These are phyloP conservation scores for Dipsacomyces acuminosporus DNA, from an alignment of 371 early-diverging fungal genomes.

Conservation along the genomic window DNA sequence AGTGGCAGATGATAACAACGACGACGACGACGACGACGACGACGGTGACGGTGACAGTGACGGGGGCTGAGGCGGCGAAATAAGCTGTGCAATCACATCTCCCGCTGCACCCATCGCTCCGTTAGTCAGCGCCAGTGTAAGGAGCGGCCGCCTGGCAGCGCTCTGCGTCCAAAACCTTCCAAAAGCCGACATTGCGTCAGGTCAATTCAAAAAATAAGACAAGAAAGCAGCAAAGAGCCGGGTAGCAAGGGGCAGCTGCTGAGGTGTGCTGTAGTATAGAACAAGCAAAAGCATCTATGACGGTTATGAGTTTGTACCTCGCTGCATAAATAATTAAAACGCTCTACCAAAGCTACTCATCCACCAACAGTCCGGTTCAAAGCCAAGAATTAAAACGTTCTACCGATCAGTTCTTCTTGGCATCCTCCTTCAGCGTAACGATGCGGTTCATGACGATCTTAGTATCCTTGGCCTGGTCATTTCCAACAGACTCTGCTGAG, in stretches of 20 bases:
- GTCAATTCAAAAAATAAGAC: too few relatives aligned
- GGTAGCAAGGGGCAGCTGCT: too few relatives aligned
- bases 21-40: too few relatives aligned
- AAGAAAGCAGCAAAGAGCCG: too few relatives aligned
- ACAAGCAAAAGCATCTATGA: too few relatives aligned
- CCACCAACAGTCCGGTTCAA: too few relatives aligned
- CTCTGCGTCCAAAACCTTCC: conserved; percentile 18
- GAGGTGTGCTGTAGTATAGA: too few relatives aligned
- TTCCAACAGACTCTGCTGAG: conserved; percentile 39
- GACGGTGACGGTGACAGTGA: too few relatives aligned
- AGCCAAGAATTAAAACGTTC: too few relatives aligned
- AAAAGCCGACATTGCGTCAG: conserved; percentile 1
- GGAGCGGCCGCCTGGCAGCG: conserved; percentile 52
- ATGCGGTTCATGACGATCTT: conserved; percentile 79
- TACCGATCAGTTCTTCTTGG: conserved; percentile 69
- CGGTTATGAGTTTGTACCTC: too few relatives aligned
- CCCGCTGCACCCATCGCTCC: conserved; percentile 60
- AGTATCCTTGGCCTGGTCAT: conserved; percentile 22
- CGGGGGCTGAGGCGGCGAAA: conserved; percentile 1
- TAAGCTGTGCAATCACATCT: conserved; percentile 60
- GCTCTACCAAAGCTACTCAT: too few relatives aligned
- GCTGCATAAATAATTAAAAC: too few relatives aligned
- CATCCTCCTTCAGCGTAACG: conserved; percentile 89
- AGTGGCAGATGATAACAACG: conserved; percentile 9
- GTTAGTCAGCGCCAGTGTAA: conserved; percentile 67